Evolutionary conservation across 2,329 filamentous ascomycete genomes (phyloP).

Genomic region (Aureobasidium sp.): DNA sequence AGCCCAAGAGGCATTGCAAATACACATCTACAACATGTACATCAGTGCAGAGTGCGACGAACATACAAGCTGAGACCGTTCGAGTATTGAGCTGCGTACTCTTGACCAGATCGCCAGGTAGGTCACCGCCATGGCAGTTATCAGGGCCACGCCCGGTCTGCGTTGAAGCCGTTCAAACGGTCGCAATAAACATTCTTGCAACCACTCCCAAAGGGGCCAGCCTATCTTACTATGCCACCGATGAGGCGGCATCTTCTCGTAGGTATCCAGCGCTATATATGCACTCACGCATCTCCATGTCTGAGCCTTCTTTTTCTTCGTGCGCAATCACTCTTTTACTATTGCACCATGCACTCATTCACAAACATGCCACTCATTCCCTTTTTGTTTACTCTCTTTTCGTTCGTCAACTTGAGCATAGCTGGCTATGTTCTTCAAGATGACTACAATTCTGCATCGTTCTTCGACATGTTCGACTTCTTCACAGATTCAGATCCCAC

Average conservation of each 20-base stretch:
- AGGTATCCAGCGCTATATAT: slow-evolving; percentile 9
- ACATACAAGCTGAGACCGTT: slow-evolving; percentile 1
- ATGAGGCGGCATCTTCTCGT: slow-evolving; percentile 4
- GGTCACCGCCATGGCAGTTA: slow-evolving; percentile 1
- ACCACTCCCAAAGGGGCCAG: slow-evolving; percentile 14
- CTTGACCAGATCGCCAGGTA: slow-evolving; percentile 1
- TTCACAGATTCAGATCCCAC: slow-evolving; percentile 32
- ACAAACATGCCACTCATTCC: slow-evolving; percentile 17
- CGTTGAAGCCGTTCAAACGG: slow-evolving; percentile 13
- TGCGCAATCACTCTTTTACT: slow-evolving; percentile 17
- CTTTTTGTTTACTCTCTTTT: slow-evolving; percentile 33
- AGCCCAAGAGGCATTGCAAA: not conserved
- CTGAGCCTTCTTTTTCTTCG: slow-evolving; percentile 8
- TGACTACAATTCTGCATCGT: slow-evolving; percentile 20
- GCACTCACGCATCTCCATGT: not conserved
- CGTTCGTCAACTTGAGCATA: slow-evolving; percentile 28
- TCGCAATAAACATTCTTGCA: slow-evolving; percentile 7
- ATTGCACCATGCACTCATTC: slow-evolving; percentile 15
- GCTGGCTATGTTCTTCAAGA: slow-evolving; percentile 22
- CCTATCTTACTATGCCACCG: slow-evolving; percentile 9
- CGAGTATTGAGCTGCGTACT: not conserved
- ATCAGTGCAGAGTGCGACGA: not conserved
- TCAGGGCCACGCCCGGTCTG: slow-evolving; percentile 10
- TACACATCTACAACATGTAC: not conserved
- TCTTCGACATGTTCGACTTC: slow-evolving; percentile 23